Percentiles rank a stretch among this genome's conserved stretches.
Conservation (phyloP, 257 asterid genomes). For the Osmanthus fragrans region DNA sequence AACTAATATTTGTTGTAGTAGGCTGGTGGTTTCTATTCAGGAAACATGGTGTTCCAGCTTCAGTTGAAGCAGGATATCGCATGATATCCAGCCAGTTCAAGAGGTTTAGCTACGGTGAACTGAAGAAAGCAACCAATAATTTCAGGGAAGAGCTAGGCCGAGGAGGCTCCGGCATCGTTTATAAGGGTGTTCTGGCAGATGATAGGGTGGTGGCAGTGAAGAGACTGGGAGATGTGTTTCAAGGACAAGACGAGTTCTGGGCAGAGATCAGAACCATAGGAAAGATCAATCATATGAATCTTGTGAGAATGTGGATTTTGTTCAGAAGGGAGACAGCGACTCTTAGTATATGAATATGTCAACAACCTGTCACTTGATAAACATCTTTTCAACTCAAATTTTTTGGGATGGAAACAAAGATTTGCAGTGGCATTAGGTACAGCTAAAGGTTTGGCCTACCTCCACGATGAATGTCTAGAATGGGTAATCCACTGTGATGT, state of each 20-base stretch:
- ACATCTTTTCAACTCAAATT: neutral
- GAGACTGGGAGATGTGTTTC: constrained; percentile 16
- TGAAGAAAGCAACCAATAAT: constrained; percentile 21
- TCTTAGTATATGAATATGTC: constrained; percentile 14
- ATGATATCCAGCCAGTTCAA: constrained; percentile 11
- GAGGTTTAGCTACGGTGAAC: constrained; percentile 12
- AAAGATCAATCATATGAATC: constrained; percentile 16
- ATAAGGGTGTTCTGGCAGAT: constrained; percentile 19
- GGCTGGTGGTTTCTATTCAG: constrained; percentile 19
- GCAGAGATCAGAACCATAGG: constrained; percentile 19
- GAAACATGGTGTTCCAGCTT: neutral
- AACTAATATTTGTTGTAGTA: neutral
- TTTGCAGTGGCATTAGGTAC: constrained; percentile 14
- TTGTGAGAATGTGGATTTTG: constrained; percentile 24
- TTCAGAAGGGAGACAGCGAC: constrained; percentile 14
- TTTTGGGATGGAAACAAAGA: constrained; percentile 14
- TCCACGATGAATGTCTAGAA: constrained; percentile 24
- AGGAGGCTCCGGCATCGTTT: constrained; percentile 17
- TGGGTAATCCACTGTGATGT: constrained; percentile 24
- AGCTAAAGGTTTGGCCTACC: constrained; percentile 23
- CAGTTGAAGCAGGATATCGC: neutral
- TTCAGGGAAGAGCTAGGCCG: constrained; percentile 26
- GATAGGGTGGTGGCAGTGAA: constrained; percentile 20
- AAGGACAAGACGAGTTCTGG: constrained; percentile 7
- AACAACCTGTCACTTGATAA: constrained; percentile 11